Evolutionary conservation across 495 filamentous ascomycete species (phyloP), one percentile per base, ranked within the genome.

Genomic region (Lepraria neglecta): DNA sequence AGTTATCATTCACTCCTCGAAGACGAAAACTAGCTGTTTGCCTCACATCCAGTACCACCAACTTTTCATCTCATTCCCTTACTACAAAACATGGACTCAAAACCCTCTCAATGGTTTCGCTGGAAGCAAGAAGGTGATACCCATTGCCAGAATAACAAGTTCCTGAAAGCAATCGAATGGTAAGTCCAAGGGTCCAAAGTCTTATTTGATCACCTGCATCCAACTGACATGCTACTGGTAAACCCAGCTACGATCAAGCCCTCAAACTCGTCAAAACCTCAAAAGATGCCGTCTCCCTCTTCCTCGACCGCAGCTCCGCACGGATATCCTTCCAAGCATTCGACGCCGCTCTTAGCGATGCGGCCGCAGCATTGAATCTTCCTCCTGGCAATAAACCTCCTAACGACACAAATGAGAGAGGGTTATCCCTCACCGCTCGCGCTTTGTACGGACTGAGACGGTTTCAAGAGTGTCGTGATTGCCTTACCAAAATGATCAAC

Each of bases 221-320:
- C 48, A n/a, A 31, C 48, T 52, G 10, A 52, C 48, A 31, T 14
- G 0, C 28, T 4, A 30, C 27, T 24, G 24, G 46, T 6, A 12
- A 3, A 14, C 4, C 0, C 27, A 59, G 56, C 30, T 64, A 59
- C 28, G 21, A 52, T n/a, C 24, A 35, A n/a, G 54, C 62, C 21
- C 40, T 64, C n/a, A 14, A 28, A 15, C 43, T 30, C 15, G 28
- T 27, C 17, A 15, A 3, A 0, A 42, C 38, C 11, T 9, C 19
- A 1, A 17, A 21, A 2, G 40, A 40, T 50, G 52, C 57, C 1
- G 11, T 53, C 3, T 0, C 31, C 10, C 57, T 72, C 53, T 64
- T 58, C 19, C 68, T 74, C 47, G 83, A 82, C 51, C 75, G 80
- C n/a, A 71, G 79, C 0, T 74, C 80, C 40, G 69, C 73, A 3